These are phyloP conservation scores for Senna tora DNA, from an alignment of 306 rosid species.

Conservation along the genomic window DNA sequence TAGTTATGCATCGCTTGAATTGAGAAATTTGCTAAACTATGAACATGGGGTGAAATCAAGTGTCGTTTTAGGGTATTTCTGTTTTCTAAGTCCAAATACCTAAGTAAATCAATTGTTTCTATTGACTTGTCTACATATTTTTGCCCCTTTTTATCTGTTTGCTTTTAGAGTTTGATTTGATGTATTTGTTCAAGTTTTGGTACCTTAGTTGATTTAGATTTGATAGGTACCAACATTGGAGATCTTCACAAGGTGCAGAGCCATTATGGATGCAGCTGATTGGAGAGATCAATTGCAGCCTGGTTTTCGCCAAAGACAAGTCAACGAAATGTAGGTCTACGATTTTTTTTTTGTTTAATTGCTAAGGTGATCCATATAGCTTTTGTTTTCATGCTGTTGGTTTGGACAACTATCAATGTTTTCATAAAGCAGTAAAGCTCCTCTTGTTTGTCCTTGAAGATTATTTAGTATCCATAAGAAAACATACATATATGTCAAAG, in stretches of 20 bases:
- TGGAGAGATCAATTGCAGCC: neutral
- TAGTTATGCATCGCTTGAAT: no score
- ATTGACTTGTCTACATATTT: neutral
- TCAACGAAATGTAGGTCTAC: neutral
- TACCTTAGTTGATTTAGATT: neutral
- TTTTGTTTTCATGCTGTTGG: neutral
- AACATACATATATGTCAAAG: neutral
- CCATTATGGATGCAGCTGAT: neutral
- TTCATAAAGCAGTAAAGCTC: neutral
- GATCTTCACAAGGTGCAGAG: neutral
- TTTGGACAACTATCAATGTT: neutral
- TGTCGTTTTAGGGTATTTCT: no score
- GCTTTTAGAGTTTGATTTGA: no score
- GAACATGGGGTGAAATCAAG: no score
- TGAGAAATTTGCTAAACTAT: no score
- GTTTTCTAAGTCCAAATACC: neutral
- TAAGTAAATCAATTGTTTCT: neutral
- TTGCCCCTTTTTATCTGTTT: neutral
- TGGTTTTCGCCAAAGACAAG: neutral
- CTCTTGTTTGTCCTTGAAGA: neutral
- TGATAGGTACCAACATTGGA: neutral
- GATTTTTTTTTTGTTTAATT: neutral
- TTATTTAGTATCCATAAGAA: neutral
- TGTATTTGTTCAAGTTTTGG: neutral
- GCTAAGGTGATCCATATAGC: neutral